Base-by-base conservation (phyloP, 2,329 filamentous ascomycete species). In the Pseudogymnoascus sp. region DNA sequence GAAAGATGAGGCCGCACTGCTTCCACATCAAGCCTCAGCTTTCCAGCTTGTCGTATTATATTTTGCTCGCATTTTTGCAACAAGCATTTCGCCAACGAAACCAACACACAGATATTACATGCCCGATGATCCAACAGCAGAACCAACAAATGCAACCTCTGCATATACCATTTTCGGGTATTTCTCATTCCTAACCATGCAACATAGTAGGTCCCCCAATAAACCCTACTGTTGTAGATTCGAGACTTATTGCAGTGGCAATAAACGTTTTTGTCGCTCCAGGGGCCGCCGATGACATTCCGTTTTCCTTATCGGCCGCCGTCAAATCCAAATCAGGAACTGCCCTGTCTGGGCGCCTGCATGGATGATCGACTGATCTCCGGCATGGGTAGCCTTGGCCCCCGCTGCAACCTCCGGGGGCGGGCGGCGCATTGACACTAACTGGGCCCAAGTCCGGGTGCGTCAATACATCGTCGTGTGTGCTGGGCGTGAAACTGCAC, bases 1-100 rank as follows among this genome's bases (percentile, higher is more conserved):
- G 50, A 56, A 56, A 33, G 28, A 56, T 56, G 50, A 56, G 50
- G 50, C 50, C 50, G 50, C 50, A 33, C 50, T 56, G 50, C 50
- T 56, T 56, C 50, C 50, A 33, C 25, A 18, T 56, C n/a, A 56
- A 33, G 14, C 25, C 25, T 31, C 50, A 21, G 50, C 16, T 12
- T 35, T 33, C 28, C 10, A 35, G 11, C 7, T 11, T 56, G 50
- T 56, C 50, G 50, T 35, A 35, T 14, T 56, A 56, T 56, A 56
- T 33, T 33, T 56, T 35, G 16, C n/a, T 21, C 25, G 4, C n/a
- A 35, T 56, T 56, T 33, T 33, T 33, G 28, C 50, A 56, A 21
- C 28, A 18, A 28, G 11, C 50, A 21, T 33, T 33, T 21, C 6
- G 28, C 28, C 28, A 35, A 35, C 16, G 10, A 33, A 33, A 7